Evolutionary conservation across 2,329 filamentous ascomycete genomes (phyloP).

Genomic region (Canariomyces notabilis): DNA sequence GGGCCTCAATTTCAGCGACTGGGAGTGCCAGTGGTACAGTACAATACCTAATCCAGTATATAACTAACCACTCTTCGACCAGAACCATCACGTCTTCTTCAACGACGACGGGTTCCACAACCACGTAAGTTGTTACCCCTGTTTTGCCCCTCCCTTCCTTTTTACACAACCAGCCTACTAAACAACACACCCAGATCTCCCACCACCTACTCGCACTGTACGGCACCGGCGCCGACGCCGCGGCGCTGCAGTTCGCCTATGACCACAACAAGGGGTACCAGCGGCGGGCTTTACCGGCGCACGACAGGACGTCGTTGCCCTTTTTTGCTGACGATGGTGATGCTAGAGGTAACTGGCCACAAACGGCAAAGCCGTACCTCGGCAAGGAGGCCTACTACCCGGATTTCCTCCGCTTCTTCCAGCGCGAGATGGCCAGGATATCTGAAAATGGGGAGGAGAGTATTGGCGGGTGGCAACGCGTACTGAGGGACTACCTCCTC

Average conservation of each 20-base stretch:
- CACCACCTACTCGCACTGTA: slow-evolving; percentile 75
- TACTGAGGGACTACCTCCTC: slow-evolving; percentile 65
- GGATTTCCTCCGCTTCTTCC: slow-evolving; percentile 73
- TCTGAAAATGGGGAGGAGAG: slow-evolving; percentile 46
- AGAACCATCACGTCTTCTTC: slow-evolving; percentile 73
- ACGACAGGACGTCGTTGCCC: no score
- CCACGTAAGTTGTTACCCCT: slow-evolving; percentile 48
- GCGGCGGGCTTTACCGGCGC: slow-evolving; percentile 42
- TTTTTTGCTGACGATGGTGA: slow-evolving; percentile 44
- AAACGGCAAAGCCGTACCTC: slow-evolving; percentile 52
- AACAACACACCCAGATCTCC: slow-evolving; percentile 42
- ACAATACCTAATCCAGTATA: no score
- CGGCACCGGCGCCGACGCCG: slow-evolving; percentile 62
- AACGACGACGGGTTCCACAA: slow-evolving; percentile 74
- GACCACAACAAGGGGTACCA: slow-evolving; percentile 64
- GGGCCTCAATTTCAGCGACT: no score
- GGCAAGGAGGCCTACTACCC: slow-evolving; percentile 61
- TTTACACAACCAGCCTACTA: neutral
- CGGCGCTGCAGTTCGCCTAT: slow-evolving; percentile 59
- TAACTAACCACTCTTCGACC: neutral
- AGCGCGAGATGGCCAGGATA: slow-evolving; percentile 68
- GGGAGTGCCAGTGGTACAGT: no score
- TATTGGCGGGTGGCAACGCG: slow-evolving; percentile 52
- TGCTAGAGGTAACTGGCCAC: slow-evolving; percentile 45
- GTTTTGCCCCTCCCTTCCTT: neutral